These are phyloP conservation scores for Populus davidiana DNA, from an alignment of 345 rosid genomes.

Conservation along the genomic window DNA sequence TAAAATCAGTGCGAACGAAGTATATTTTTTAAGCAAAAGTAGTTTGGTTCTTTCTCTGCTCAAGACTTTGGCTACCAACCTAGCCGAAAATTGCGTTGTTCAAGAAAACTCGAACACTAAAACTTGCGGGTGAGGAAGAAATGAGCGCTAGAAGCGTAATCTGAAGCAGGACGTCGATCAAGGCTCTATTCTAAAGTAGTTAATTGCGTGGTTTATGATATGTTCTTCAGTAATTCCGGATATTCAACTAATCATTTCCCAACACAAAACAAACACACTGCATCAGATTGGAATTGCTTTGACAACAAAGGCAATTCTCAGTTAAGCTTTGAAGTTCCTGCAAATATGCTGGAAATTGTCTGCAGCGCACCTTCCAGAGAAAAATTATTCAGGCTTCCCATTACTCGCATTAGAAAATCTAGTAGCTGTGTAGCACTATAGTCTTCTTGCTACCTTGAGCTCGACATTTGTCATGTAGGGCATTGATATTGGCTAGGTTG, in stretches of 20 bases:
- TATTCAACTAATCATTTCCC: not conserved
- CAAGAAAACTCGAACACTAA: not conserved
- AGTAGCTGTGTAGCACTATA: not conserved
- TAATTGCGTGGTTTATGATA: not conserved
- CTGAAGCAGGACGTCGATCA: not conserved
- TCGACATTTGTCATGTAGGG: not conserved
- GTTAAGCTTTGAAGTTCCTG: not conserved
- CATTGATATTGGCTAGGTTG: not conserved
- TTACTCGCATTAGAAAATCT: not conserved
- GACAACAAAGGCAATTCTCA: not conserved
- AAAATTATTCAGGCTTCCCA: not conserved
- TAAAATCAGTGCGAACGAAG: not conserved
- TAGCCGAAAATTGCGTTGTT: not conserved
- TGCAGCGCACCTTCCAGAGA: not conserved
- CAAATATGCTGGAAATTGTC: not conserved
- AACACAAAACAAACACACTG: not conserved
- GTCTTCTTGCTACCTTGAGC: not conserved
- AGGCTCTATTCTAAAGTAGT: not conserved
- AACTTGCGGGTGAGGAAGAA: not conserved
- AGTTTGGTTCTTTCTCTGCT: too few species aligned
- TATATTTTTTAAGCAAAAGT: not conserved
- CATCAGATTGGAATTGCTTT: not conserved
- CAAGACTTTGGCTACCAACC: too few species aligned
- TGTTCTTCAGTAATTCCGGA: not conserved
- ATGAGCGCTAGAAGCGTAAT: too few species aligned